Conservation (phyloP, 148 eudicot species). For the Fagopyrum esculentum region DNA sequence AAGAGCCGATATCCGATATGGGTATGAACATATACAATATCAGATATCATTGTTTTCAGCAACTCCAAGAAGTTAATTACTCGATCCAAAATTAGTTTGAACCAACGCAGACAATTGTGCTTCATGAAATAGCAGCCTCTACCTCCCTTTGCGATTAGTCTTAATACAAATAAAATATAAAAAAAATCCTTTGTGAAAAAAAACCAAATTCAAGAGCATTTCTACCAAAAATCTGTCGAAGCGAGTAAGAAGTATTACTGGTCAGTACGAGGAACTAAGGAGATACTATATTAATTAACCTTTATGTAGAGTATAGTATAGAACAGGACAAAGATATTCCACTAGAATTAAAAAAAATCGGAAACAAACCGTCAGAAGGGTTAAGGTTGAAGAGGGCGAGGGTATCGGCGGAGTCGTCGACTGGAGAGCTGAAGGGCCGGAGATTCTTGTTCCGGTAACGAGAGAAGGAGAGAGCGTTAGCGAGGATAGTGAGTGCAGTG, state of each 20-base stretch:
- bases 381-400: slow-evolving; percentile 61
- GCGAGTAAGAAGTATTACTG: no score
- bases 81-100: not conserved
- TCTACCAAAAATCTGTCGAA: no score
- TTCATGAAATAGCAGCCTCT: no score
- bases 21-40: no score
- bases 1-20: not conserved
- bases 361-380: slow-evolving; percentile 23
- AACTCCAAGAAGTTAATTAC: not conserved
- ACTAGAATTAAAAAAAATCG: not conserved
- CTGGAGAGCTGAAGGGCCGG: slow-evolving; percentile 48
- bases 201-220: no score
- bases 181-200: no score
- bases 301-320: not conserved
- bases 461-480: slow-evolving; percentile 64
- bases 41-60: not conserved
- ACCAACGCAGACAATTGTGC: not conserved
- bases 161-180: no score
- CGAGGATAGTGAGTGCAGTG: slow-evolving; percentile 55
- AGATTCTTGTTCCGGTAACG: slow-evolving; percentile 69
- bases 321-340: not conserved
- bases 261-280: no score
- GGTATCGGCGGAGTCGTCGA: slow-evolving; percentile 59
- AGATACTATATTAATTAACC: no score
- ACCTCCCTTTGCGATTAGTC: no score